Evolutionary conservation across 208 protist genomes (phyloP).

Genomic region (Trypanosoma caninum): DNA sequence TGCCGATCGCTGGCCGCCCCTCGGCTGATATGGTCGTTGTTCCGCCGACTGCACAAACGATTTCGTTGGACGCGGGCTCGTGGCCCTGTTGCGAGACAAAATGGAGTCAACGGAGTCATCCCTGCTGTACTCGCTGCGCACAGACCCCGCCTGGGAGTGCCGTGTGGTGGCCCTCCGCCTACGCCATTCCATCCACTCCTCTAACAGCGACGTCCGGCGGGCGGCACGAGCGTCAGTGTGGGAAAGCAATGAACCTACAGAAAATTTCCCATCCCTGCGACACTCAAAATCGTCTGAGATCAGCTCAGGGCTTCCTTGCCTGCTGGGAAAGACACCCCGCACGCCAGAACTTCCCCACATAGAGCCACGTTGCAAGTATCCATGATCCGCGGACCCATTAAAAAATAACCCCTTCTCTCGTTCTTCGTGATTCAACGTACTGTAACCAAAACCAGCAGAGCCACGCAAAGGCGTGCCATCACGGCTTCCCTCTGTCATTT

Average conservation of each 20-base stretch:
- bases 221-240: constrained; percentile 28
- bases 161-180: constrained; percentile 18
- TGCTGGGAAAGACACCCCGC: not conserved
- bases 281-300: too few species aligned
- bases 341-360: not conserved
- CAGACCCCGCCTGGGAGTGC: constrained; percentile 16
- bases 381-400: not conserved
- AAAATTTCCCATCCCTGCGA: too few species aligned
- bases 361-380: not conserved
- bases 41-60: constrained; percentile 35
- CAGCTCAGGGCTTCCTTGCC: not conserved
- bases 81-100: constrained; percentile 40
- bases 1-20: constrained; percentile 10
- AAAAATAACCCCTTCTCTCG: not conserved
- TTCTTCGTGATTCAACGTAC: not conserved
- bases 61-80: constrained; percentile 66
- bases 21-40: constrained; percentile 25
- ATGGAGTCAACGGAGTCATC: constrained; percentile 66
- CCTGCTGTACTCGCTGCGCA: constrained; percentile 36
- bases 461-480: constrained; percentile 3
- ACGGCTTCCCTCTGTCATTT: not conserved
- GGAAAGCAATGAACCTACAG: constrained; percentile 33
- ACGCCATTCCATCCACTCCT: constrained; percentile 73
- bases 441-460: not conserved
- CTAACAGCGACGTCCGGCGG: constrained; percentile 44